A percentile compares a stretch with the other conserved stretches of the same genome.
These are phyloP conservation scores for Candida nanaspora DNA, from an alignment of 805 yeast species.

Conservation along the genomic window DNA sequence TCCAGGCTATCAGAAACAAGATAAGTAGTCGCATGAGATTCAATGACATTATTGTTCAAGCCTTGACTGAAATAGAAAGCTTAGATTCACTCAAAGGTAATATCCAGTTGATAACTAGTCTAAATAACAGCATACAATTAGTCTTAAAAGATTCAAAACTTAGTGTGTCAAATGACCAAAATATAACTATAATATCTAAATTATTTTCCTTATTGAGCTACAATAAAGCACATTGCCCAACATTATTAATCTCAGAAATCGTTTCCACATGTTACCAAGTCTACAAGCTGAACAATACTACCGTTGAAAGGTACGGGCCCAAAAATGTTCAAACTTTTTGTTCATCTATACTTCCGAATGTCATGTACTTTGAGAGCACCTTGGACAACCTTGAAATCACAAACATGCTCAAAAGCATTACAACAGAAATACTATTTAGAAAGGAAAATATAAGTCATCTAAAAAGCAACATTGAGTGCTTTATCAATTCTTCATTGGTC, in stretches of 20 bases:
- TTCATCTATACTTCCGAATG: slow-evolving; percentile 15
- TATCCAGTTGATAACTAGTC: slow-evolving; percentile 13
- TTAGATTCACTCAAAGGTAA: slow-evolving; percentile 13
- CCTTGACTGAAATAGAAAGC: slow-evolving; percentile 15
- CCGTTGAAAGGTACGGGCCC: slow-evolving; percentile 15
- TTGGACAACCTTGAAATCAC: background rate
- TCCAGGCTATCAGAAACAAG: slow-evolving; percentile 30
- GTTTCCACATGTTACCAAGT: slow-evolving; percentile 2
- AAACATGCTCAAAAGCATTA: slow-evolving; percentile 9
- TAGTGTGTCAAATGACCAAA: slow-evolving; percentile 20
- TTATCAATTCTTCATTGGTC: background rate
- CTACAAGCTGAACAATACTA: slow-evolving; percentile 18
- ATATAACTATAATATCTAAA: slow-evolving; percentile 11
- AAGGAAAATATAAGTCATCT: slow-evolving; percentile 18
- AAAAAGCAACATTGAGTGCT: slow-evolving; percentile 14
- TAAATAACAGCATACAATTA: slow-evolving; percentile 10
- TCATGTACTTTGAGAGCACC: slow-evolving; percentile 7
- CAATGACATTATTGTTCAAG: slow-evolving; percentile 26
- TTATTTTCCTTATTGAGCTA: background rate
- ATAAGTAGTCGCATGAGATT: slow-evolving; percentile 35
- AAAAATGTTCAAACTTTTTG: slow-evolving; percentile 20
- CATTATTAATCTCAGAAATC: background rate
- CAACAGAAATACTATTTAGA: slow-evolving; percentile 21
- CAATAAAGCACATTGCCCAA: background rate
- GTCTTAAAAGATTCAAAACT: slow-evolving; percentile 10